Base-by-base conservation (phyloP, 805 yeast genomes). In the Zygosaccharomyces lentus region DNA sequence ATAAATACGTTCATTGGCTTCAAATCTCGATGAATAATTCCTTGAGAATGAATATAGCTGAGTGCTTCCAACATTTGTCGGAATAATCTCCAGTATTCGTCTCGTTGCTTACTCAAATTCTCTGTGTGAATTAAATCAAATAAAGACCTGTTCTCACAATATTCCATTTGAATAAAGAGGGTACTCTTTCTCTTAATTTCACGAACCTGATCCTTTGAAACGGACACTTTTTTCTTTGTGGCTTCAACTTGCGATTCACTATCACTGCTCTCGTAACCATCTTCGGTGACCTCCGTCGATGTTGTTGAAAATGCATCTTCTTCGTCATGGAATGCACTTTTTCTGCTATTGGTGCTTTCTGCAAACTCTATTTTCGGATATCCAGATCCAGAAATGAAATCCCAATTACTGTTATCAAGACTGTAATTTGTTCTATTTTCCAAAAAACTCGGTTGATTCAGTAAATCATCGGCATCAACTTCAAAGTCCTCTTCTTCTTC, bases 1-100 rank as follows among this genome's bases (percentile, higher is more conserved):
- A 93, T 89, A 70, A 93, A 93, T 61, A 93, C 87, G 62, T 93
- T 93, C 76, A 87, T 86, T 1, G 99, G 98, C 63, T 93, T 93
- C 56, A 93, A 73, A 62, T 93, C 99, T 47, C 99, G 75, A 66
- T 93, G 99, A 51, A 93, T 90, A 41, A 91, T 89, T 1, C 97
- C 96, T 61, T 87, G 95, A 0, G 88, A 75, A 60, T 93, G 99
- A 38, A 93, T 90, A 61, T 91, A 93, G 10, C 84, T 80, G 36
- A 93, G 74, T 0, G 96, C 99, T 57, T 91, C 97, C 19, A 90
- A 67, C 3, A 90, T 78, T 61, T 91, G 97, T 36, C 96, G 73
- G 52, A 93, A 76, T 4, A 91, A 71, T 48, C 96, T 73, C 96
- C 97, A 93, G 60, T 90, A 91, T 55, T 87, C 95, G 48, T 79